Evolutionary conservation across 257 asterid genomes (phyloP).

Genomic region (Salvia miltiorrhiza): DNA sequence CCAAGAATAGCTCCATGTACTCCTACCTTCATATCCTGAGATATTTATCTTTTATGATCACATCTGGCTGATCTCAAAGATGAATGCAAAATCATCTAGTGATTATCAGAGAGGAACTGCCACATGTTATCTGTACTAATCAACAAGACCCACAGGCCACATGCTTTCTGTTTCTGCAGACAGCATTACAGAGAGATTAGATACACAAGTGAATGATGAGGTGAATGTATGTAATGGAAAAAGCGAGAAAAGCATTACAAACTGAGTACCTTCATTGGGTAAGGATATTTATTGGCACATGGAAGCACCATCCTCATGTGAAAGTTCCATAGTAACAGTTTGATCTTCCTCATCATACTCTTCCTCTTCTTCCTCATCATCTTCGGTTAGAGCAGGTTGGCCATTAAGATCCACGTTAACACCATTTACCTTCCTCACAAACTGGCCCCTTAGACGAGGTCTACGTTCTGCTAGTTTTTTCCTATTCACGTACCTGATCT

Average conservation of each 20-base stretch:
- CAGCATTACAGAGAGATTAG: background rate
- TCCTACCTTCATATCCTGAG: background rate
- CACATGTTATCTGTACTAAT: background rate
- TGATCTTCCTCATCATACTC: slow-evolving; percentile 38
- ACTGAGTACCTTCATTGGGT: slow-evolving; percentile 11
- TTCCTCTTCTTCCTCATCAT: slow-evolving; percentile 55
- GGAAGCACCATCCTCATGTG: slow-evolving; percentile 39
- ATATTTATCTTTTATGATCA: slow-evolving; percentile 12
- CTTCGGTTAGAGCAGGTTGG: slow-evolving; percentile 64
- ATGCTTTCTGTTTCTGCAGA: slow-evolving; percentile 11
- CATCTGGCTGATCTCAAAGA: slow-evolving; percentile 4
- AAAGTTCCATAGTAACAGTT: slow-evolving; percentile 29
- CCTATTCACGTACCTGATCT: slow-evolving; percentile 83
- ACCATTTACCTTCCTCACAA: slow-evolving; percentile 86
- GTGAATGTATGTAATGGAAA: background rate
- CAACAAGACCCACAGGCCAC: background rate
- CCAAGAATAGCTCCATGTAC: slow-evolving; percentile 9
- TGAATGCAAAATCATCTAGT: slow-evolving; percentile 1
- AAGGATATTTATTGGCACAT: slow-evolving; percentile 23
- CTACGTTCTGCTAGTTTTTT: slow-evolving; percentile 92
- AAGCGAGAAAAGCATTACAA: background rate
- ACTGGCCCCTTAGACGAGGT: slow-evolving; percentile 92
- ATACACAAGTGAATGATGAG: background rate
- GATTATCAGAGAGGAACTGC: background rate
- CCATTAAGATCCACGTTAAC: slow-evolving; percentile 77